Evolutionary conservation across 306 rosid genomes (phyloP).

Genomic region (Delonix regia): DNA sequence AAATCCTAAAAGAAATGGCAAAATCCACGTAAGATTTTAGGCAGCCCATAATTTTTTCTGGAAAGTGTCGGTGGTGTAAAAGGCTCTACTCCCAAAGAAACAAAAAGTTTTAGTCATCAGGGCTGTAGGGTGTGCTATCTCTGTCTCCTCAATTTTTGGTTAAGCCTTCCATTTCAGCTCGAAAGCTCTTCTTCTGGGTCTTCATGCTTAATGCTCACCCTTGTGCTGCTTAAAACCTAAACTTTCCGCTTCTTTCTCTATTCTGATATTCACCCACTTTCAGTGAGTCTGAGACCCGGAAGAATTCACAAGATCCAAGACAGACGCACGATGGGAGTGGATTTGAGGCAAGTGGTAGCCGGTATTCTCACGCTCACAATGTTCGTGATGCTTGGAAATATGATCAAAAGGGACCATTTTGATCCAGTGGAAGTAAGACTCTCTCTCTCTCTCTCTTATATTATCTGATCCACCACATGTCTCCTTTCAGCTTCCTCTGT

Average conservation of each 20-base stretch:
- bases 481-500: not conserved
- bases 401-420: slow-evolving; percentile 98
- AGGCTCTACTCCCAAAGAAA: not conserved
- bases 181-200: not conserved
- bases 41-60: not conserved
- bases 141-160: not conserved
- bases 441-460: not conserved
- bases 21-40: not conserved
- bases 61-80: not conserved
- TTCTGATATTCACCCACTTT: slow-evolving; percentile 14
- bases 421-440: slow-evolving; percentile 73
- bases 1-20: not conserved
- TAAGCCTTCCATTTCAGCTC: not conserved
- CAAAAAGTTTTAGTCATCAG: too few relatives aligned
- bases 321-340: slow-evolving; percentile 65
- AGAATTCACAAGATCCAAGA: slow-evolving; percentile 8
- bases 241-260: not conserved
- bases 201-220: not conserved
- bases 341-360: slow-evolving; percentile 97
- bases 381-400: slow-evolving; percentile 97
- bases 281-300: slow-evolving; percentile 5
- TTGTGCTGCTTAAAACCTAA: not conserved
- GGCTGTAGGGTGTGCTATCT: not conserved
- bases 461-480: not conserved
- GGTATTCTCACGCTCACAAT: slow-evolving; percentile 83